A percentile compares a stretch with the other conserved stretches of the same genome.
These are phyloP conservation scores for Backusella westeae DNA, from an alignment of 192 early-diverging fungal genomes.

Conservation along the genomic window DNA sequence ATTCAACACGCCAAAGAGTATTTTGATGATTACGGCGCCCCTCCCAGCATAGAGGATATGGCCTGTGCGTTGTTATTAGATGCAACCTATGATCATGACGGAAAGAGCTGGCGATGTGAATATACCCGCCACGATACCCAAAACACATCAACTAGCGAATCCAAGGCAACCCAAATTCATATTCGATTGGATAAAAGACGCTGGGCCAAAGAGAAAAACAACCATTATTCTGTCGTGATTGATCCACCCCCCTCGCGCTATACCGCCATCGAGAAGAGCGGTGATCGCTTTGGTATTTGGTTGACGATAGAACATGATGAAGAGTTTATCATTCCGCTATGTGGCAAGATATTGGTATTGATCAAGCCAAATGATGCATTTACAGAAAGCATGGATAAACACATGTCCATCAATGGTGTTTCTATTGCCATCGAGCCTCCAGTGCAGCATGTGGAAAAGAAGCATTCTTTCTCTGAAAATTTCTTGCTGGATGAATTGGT, in stretches of 20 bases:
- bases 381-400: background rate
- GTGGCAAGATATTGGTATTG: conserved; percentile 46
- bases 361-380: conserved; percentile 25
- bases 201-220: conserved; percentile 33
- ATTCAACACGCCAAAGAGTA: conserved; percentile 3
- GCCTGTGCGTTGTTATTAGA: background rate
- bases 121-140: conserved; percentile 17
- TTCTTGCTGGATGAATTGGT: background rate
- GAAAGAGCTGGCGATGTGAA: conserved; percentile 32
- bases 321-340: conserved; percentile 36
- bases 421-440: conserved; percentile 18
- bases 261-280: conserved; percentile 24
- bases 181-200: conserved; percentile 38
- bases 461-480: background rate
- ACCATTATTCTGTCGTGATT: conserved; percentile 37
- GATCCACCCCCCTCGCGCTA: conserved; percentile 50
- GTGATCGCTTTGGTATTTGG: conserved; percentile 43
- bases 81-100: conserved; percentile 21
- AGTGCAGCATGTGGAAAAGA: background rate
- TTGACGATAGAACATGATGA: conserved; percentile 43
- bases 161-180: background rate
- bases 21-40: conserved; percentile 19
- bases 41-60: conserved; percentile 24
- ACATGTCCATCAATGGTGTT: conserved; percentile 27
- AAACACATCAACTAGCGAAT: background rate